Evolutionary conservation across 1,139 yeast species (phyloP), one percentile per base, ranked within the genome.

Genomic region (Candida sp.): DNA sequence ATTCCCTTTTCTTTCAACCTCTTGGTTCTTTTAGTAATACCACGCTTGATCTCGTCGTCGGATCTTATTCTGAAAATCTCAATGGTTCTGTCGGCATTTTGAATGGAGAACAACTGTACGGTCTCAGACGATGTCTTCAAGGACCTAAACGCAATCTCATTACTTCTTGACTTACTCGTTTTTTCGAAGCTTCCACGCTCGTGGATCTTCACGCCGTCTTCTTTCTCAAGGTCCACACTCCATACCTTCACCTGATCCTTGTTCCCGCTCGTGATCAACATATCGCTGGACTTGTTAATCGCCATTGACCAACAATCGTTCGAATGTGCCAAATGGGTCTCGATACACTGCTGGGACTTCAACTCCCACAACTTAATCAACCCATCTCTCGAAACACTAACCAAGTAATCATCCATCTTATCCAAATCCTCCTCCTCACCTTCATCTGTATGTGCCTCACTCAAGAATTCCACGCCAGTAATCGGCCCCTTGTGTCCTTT

Each of bases 271-370:
- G 97, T 92, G 17, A 92, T 70, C 28, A 83, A 66, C 55, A 85
- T 53, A 60, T 78, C 70, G 25, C 68, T 67, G 26, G 65, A 65
- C 3, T 55, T 50, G 51, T 71, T 70, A 31, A 85, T 67, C 1
- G 84, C 90, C 66, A 91, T 68, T 3, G 90, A 74, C 98, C 98
- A 93, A 71, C 97, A 90, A 68, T 94, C 98, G 56, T 92, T 92
- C 12, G 90, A 81, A 65, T 92, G 97, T 1, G 98, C 97, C 55
- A 93, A 84, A 67, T 92, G 98, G 0, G 98, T 92, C 67, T 94
- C 99, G 12, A 92, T 77, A 70, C 98, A 91, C 66, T 91, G 97
- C 65, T 90, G 93, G 9, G 96, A 76, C 62, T 85, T 87, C 58
- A 94, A 72, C 65, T 94, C 98, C 99, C 99, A 94, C 42, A 94